Evolutionary conservation across 129 eudicot species (phyloP).

Genomic region (Flaveria linearis): DNA sequence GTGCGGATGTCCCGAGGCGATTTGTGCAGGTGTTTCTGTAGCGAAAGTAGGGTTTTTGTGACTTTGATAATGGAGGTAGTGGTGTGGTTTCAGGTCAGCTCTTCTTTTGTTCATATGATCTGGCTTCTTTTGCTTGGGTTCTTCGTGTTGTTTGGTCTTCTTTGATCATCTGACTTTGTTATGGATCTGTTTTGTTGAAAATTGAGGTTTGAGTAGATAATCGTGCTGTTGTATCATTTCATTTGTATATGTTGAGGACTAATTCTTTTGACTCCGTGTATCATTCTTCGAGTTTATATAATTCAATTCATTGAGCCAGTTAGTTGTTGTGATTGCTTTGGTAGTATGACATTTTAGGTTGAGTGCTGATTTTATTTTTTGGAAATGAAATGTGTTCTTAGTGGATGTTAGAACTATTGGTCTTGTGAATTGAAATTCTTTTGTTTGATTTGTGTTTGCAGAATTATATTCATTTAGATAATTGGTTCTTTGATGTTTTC

Average conservation of each 20-base stretch:
- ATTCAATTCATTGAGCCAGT: constrained; percentile 3
- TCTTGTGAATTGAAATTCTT: too few species aligned
- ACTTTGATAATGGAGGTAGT: constrained; percentile 59
- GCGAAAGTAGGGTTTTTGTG: constrained; percentile 67
- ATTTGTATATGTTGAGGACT: constrained; percentile 30
- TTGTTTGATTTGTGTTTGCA: too few species aligned
- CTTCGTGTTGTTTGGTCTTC: constrained; percentile 58
- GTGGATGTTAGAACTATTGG: neutral
- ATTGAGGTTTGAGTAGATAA: constrained; percentile 11
- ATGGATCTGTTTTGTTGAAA: neutral
- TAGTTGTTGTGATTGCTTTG: neutral
- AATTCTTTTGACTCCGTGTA: constrained; percentile 25
- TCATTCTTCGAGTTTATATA: constrained; percentile 5
- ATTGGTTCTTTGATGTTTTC: neutral
- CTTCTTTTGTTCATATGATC: constrained; percentile 70
- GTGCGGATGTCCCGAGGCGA: constrained; percentile 86
- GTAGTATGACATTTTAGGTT: neutral
- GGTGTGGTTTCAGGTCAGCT: constrained; percentile 79
- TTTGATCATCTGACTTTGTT: constrained; percentile 22
- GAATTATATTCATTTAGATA: too few species aligned
- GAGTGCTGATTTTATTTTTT: neutral
- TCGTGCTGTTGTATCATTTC: neutral
- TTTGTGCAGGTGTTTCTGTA: constrained; percentile 65
- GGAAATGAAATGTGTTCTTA: neutral
- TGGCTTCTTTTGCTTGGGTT: constrained; percentile 80